A percentile compares a stretch with the other conserved stretches of the same genome.
These are phyloP conservation scores for Sarocladium kiliense DNA, from an alignment of 2,329 filamentous ascomycete genomes.

Conservation along the genomic window DNA sequence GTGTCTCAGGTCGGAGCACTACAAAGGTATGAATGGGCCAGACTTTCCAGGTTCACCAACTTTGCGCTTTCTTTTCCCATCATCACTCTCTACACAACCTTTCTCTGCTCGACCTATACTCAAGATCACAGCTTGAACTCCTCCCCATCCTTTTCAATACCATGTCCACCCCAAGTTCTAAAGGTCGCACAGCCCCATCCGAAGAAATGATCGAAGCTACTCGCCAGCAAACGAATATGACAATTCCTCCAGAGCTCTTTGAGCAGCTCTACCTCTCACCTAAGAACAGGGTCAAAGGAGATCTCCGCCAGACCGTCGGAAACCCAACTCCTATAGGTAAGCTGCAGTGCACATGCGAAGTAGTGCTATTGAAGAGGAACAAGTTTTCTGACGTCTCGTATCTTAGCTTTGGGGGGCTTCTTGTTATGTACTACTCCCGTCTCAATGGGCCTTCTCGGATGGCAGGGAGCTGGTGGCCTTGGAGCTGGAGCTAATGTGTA, in stretches of 20 bases:
- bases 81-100: background rate
- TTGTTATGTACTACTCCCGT: slow-evolving; percentile 23
- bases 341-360: too few relatives aligned
- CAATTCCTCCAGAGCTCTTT: slow-evolving; percentile 45
- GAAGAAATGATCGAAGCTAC: slow-evolving; percentile 6
- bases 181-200: background rate
- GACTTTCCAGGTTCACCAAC: too few relatives aligned
- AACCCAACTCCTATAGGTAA: slow-evolving; percentile 44
- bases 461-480: slow-evolving; percentile 25
- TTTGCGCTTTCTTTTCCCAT: too few relatives aligned
- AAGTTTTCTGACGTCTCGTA: background rate
- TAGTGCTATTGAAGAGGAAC: too few relatives aligned
- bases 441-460: slow-evolving; percentile 23
- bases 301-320: slow-evolving; percentile 43
- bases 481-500: slow-evolving; percentile 25
- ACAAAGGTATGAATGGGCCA: too few relatives aligned
- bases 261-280: slow-evolving; percentile 49
- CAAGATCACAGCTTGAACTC: background rate
- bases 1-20: too few relatives aligned
- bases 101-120: too few relatives aligned
- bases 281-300: slow-evolving; percentile 37
- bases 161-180: background rate
- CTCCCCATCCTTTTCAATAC: background rate
- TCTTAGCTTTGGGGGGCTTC: slow-evolving; percentile 22
- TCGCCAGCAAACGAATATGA: slow-evolving; percentile 20